These are phyloP conservation scores for Piloderma croceum DNA, from an alignment of 768 basidiomycete genomes.

Conservation along the genomic window DNA sequence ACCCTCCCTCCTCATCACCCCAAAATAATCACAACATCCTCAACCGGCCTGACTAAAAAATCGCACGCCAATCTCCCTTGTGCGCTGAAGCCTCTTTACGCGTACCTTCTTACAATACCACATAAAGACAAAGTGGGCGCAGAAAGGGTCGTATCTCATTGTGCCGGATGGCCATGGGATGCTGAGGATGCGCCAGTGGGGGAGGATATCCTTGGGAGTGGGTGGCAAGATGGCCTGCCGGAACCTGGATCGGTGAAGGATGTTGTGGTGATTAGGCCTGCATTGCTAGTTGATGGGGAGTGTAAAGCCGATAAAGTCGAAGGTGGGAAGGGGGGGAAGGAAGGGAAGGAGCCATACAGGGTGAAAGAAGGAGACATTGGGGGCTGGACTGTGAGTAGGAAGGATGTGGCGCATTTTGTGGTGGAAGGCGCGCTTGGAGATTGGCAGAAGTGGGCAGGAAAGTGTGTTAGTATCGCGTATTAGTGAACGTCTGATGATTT, in stretches of 20 bases:
- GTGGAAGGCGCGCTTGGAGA: slow-evolving; percentile 38
- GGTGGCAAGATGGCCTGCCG: slow-evolving; percentile 49
- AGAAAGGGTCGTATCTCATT: slow-evolving; percentile 47
- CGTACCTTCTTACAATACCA: slow-evolving; percentile 36
- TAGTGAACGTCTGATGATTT: too few relatives aligned
- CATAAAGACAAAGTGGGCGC: slow-evolving; percentile 59
- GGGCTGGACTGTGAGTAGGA: slow-evolving; percentile 51
- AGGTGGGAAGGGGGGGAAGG: slow-evolving; percentile 14
- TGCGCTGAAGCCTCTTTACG: slow-evolving; percentile 44
- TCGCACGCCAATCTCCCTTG: slow-evolving; percentile 44
- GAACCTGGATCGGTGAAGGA: slow-evolving; percentile 37
- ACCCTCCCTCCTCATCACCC: slow-evolving; percentile 43
- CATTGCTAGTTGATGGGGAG: slow-evolving; percentile 52
- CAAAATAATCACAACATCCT: slow-evolving; percentile 49
- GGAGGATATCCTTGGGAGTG: slow-evolving; percentile 36
- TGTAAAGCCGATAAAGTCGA: slow-evolving; percentile 41
- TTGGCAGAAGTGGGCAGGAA: slow-evolving; percentile 52
- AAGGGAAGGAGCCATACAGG: too few relatives aligned
- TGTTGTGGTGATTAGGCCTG: slow-evolving; percentile 48
- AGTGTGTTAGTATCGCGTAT: slow-evolving; percentile 45
- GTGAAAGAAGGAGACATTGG: slow-evolving; percentile 26
- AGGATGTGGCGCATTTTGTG: slow-evolving; percentile 63
- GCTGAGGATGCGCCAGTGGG: too few relatives aligned
- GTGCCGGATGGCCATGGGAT: slow-evolving; percentile 51
- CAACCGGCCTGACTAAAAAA: slow-evolving; percentile 43